Base-by-base conservation (phyloP, 306 rosid genomes). In the Vigna radiata region DNA sequence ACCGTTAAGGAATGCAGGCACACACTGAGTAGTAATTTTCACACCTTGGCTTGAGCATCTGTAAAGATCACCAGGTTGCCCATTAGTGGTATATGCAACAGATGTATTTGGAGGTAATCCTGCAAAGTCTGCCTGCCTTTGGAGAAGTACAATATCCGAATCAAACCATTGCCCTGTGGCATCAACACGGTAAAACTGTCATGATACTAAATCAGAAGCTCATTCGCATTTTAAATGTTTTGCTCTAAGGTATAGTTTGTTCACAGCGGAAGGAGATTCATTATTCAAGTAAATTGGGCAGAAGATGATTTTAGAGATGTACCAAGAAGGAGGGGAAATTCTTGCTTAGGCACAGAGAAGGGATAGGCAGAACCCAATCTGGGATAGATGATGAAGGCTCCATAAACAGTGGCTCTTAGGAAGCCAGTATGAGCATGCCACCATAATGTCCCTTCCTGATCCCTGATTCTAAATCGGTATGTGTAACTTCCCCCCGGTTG, bases 391-490 rank as follows among this genome's bases (percentile, higher is more conserved):
- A 90, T 90, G 82, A 95, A 88, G 70, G 93, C 89, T 75, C 98
- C 97, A 81, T 95, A 92, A 36, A 90, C 98, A n/a, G 97, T 95
- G 44, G 96, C 98, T 88, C 97, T 85, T 19, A 95, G 88, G 86
- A 92, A 95, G 59, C 87, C 56, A 61, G 89, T 88, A 74, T 95
- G 98, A 79, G 97, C 98, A 79, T 95, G 98, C 98, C 98, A 95
- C 97, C 97, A 95, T 53, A 95, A 75, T 2, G 97, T 95, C 15
- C 98, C 98, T 73, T 92, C 96, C 60, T 90, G 98, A 68, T 89
- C 81, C 58, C 63, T 72, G 77, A 95, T 95, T 14, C 87, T 88
- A 84, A 89, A 88, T 2, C 98, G 87, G 73, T 95, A 95, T 18
- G 97, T 95, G 85, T 95, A 95, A 77, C 88, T 90, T 39, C 81